phyloP scores from a whole-genome alignment of 2,329 filamentous ascomycete genomes.

The Trichoderma harzianum region DNA sequence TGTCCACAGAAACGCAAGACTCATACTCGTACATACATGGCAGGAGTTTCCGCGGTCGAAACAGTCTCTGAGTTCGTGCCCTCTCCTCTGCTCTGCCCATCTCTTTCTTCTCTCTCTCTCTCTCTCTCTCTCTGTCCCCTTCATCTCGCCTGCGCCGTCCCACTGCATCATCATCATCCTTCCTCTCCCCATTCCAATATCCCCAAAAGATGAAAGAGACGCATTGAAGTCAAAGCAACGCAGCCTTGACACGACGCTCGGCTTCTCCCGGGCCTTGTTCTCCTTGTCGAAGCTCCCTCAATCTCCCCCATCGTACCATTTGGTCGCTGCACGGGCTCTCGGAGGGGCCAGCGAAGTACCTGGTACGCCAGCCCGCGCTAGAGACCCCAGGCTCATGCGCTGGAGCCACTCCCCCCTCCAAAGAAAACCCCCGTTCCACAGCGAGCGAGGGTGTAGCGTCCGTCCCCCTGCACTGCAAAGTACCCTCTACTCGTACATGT shows the following conservation, averaged over 20 bases:
- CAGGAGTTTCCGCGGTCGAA: neutral
- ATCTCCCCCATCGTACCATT: slow-evolving; percentile 11
- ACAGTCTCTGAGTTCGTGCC: neutral
- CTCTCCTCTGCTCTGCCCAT: neutral
- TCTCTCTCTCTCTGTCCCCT: neutral
- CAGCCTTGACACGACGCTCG: neutral
- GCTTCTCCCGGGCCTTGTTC: neutral
- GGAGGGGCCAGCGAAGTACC: neutral
- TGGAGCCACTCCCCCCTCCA: neutral
- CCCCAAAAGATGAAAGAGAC: neutral
- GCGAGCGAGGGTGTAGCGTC: neutral
- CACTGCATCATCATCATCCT: neutral
- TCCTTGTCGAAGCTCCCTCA: slow-evolving; percentile 1
- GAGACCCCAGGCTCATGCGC: neutral
- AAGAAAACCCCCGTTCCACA: neutral
- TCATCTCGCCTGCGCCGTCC: slow-evolving; percentile 13
- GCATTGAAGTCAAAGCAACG: neutral
- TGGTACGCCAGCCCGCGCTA: neutral
- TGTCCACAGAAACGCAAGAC: neutral
- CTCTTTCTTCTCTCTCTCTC: neutral
- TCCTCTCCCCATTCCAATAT: neutral
- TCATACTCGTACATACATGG: neutral
- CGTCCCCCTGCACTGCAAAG: slow-evolving; percentile 9
- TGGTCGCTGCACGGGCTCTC: slow-evolving; percentile 12
- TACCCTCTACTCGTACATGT: slow-evolving; percentile 1